A percentile compares a stretch with the other conserved stretches of the same genome.
Conservation (phyloP, 2,329 filamentous ascomycete genomes). For the Bimuria novae-zelandiae region DNA sequence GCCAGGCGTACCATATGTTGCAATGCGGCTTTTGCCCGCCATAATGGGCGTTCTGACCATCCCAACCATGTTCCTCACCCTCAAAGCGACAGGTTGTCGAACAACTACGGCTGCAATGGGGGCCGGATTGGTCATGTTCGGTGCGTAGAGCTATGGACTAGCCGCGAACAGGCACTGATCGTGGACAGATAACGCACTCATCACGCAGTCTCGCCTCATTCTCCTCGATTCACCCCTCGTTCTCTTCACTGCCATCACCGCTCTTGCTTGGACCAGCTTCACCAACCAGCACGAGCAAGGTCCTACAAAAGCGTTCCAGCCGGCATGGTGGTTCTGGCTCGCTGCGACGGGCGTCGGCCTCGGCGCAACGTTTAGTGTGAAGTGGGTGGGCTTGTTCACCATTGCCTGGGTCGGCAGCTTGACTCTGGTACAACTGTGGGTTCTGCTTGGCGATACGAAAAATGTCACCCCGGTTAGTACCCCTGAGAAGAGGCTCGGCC, state of each 20-base stretch:
- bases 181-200: constrained; percentile 81
- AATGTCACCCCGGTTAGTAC: constrained; percentile 75
- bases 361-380: constrained; percentile 90
- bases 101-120: constrained; percentile 84
- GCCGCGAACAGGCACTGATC: constrained; percentile 21
- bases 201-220: constrained; percentile 94
- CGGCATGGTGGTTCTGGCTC: constrained; percentile 98
- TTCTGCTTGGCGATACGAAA: constrained; percentile 85
- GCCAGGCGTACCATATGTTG: constrained; percentile 92
- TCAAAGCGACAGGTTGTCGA: constrained; percentile 88
- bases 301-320: constrained; percentile 81
- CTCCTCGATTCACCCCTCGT: constrained; percentile 94
- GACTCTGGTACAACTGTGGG: constrained; percentile 91
- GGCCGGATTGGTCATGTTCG: constrained; percentile 86
- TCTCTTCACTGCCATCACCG: constrained; percentile 90
- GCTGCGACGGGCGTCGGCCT: constrained; percentile 82
- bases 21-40: constrained; percentile 93
- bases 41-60: constrained; percentile 86
- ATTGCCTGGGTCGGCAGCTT: constrained; percentile 96
- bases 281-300: constrained; percentile 96
- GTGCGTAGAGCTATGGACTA: constrained; percentile 53
- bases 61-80: constrained; percentile 89
- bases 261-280: constrained; percentile 87
- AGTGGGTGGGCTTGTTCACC: constrained; percentile 98
- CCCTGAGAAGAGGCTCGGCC: background rate